Percentiles rank a stretch among this genome's conserved stretches.
These are phyloP conservation scores for Huntiella savannae DNA, from an alignment of 2,329 filamentous ascomycete genomes.

Conservation along the genomic window DNA sequence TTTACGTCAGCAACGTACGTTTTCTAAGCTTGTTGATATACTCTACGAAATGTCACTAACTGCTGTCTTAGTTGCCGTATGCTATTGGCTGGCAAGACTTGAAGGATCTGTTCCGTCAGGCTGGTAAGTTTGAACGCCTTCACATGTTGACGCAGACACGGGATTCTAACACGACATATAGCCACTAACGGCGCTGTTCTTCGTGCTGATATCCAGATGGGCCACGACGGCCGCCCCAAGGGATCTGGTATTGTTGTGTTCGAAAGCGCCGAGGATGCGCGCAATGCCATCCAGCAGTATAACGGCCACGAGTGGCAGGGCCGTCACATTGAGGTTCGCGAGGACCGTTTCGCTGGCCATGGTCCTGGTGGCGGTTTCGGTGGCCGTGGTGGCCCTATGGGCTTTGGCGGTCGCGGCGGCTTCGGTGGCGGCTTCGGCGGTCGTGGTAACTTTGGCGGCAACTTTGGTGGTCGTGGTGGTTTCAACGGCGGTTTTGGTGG, in stretches of 20 bases:
- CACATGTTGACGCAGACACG: no score
- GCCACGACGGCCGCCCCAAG: constrained; percentile 83
- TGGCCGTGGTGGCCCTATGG: constrained; percentile 37
- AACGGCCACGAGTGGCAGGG: constrained; percentile 99
- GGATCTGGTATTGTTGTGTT: constrained; percentile 95
- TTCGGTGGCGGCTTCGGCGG: constrained; percentile 41
- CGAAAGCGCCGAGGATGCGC: constrained; percentile 83
- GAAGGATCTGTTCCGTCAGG: constrained; percentile 96
- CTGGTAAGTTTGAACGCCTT: constrained; percentile 44
- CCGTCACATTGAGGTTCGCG: constrained; percentile 77
- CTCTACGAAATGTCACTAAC: constrained; percentile 15
- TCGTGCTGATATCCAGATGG: constrained; percentile 84
- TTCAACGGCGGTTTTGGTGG: constrained; percentile 27
- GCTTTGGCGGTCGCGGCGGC: constrained; percentile 39
- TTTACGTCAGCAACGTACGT: constrained; percentile 97
- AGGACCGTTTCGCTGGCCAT: constrained; percentile 74
- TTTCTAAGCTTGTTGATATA: constrained; percentile 14
- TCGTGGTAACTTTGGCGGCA: constrained; percentile 28
- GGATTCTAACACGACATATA: constrained; percentile 12
- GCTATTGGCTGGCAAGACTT: constrained; percentile 97
- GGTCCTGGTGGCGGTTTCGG: constrained; percentile 39
- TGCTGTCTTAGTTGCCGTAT: constrained; percentile 59
- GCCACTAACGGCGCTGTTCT: constrained; percentile 58
- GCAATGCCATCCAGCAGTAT: constrained; percentile 91
- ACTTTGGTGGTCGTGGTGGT: constrained; percentile 28